Evolutionary conservation across 352 stramenopile species (phyloP), one percentile per base, ranked within the genome.

Genomic region (Pythium monospermum): DNA sequence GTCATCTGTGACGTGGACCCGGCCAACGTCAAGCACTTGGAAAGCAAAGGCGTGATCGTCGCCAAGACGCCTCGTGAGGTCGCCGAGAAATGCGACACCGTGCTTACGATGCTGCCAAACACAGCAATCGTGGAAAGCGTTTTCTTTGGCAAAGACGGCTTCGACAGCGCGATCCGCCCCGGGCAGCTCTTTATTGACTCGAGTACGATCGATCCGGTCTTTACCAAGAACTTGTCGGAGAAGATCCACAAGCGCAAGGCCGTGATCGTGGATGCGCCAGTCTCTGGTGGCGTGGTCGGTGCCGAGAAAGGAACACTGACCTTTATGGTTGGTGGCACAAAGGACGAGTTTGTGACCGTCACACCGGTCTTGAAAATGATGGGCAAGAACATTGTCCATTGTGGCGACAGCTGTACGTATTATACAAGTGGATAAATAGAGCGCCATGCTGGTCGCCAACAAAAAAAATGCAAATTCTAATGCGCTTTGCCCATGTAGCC

Each of bases 51-150:
- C 30, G 78, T 78, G 13, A 50, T 71, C 26, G 69, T 75, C 13
- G 83, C 70, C n/a, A 60, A 56, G 30, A 83, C 61, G 10, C 60
- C 85, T 15, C 64, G 69, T 49, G 76, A 96, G 45, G 73, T 96
- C n/a, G 84, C 78, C n/a, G 63, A 81, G 27, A 59, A 85, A 48
- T 84, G 73, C 39, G 69, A 80, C 57, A 91, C 79, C 19, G 81
- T 98, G 67, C 57, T 98, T 41, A 98, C 94, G 15, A 99, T 98
- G 95, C 73, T 99, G 47, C 95, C 95, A 47, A 90, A 86, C 60
- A 96, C 85, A 16, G 57, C 68, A 32, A 76, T 88, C 40, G 93
- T 98, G n/a, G 67, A 96, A 64, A 21, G 71, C 19, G 85, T 87
- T 32, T 92, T 91, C 66, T 40, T 86, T 22, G 72, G 83, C 27